A percentile compares a stretch with the other conserved stretches of the same genome.
phyloP scores from a whole-genome alignment of 768 basidiomycete species.

The Mycena rosella region DNA sequence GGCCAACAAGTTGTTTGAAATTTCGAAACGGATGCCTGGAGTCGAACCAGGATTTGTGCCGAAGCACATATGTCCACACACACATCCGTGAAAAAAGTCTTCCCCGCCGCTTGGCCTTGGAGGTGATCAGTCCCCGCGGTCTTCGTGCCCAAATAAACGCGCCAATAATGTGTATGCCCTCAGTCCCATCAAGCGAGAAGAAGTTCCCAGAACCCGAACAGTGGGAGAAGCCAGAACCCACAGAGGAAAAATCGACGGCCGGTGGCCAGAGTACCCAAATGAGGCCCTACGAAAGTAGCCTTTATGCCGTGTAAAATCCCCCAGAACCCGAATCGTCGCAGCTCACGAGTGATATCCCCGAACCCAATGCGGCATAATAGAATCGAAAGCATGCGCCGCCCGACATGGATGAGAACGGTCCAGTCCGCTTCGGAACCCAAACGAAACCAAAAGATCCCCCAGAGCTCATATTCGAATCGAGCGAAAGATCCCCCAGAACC shows the following conservation, averaged over 20 bases:
- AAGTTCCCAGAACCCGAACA: neutral
- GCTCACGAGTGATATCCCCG: neutral
- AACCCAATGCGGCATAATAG: slow-evolving; percentile 1
- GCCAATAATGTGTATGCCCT: neutral
- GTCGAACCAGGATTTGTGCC: slow-evolving; percentile 20
- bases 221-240: neutral
- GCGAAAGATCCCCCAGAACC: slow-evolving; percentile 1
- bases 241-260: neutral
- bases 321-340: neutral
- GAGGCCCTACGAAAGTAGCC: slow-evolving; percentile 2
- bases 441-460: neutral
- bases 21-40: slow-evolving; percentile 9
- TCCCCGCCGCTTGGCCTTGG: slow-evolving; percentile 4
- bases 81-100: slow-evolving; percentile 12
- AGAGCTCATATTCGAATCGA: slow-evolving; percentile 3
- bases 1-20: too few species aligned
- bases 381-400: neutral
- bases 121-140: slow-evolving; percentile 9
- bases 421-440: neutral
- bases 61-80: slow-evolving; percentile 20
- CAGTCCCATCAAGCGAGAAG: slow-evolving; percentile 3
- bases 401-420: slow-evolving; percentile 7
- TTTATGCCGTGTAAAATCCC: neutral
- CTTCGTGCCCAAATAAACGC: neutral
- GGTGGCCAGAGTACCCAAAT: neutral